Conservation (phyloP, 495 filamentous ascomycete genomes). For the Pseudomonodictys pantanalensis region DNA sequence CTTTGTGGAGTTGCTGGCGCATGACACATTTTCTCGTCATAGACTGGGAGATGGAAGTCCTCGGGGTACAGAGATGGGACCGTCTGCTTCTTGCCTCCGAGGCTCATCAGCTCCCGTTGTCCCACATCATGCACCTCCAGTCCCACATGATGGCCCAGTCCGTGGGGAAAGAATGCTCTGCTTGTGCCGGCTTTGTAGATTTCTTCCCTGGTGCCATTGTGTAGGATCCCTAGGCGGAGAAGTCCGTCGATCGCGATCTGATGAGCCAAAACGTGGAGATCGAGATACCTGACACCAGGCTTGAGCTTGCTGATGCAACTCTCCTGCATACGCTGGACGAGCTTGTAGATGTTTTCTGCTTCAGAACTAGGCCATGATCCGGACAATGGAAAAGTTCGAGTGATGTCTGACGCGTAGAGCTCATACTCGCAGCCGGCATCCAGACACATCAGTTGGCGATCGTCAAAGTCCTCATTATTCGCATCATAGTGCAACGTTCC, state of each 20-base stretch:
- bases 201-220: conserved; percentile 57
- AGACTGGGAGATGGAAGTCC: conserved; percentile 30
- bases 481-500: conserved; percentile 79
- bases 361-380: conserved; percentile 61
- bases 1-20: conserved; percentile 22
- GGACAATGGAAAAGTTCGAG: conserved; percentile 75
- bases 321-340: conserved; percentile 81
- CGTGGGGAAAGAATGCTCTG: conserved; percentile 86
- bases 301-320: conserved; percentile 66
- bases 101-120: conserved; percentile 43
- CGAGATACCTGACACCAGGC: conserved; percentile 63
- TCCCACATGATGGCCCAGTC: conserved; percentile 82
- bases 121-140: conserved; percentile 80
- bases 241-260: conserved; percentile 69
- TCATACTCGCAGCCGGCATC: conserved; percentile 84
- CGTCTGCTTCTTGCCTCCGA: neutral
- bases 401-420: conserved; percentile 89
- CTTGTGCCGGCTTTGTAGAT: conserved; percentile 66
- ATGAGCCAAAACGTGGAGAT: conserved; percentile 68
- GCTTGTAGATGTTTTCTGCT: conserved; percentile 63
- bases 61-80: conserved; percentile 22
- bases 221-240: conserved; percentile 63
- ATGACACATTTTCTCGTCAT: conserved; percentile 20
- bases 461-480: conserved; percentile 68
- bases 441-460: conserved; percentile 69